phyloP scores from a whole-genome alignment of 2,329 filamentous ascomycete genomes.

The Colletotrichum musae region DNA sequence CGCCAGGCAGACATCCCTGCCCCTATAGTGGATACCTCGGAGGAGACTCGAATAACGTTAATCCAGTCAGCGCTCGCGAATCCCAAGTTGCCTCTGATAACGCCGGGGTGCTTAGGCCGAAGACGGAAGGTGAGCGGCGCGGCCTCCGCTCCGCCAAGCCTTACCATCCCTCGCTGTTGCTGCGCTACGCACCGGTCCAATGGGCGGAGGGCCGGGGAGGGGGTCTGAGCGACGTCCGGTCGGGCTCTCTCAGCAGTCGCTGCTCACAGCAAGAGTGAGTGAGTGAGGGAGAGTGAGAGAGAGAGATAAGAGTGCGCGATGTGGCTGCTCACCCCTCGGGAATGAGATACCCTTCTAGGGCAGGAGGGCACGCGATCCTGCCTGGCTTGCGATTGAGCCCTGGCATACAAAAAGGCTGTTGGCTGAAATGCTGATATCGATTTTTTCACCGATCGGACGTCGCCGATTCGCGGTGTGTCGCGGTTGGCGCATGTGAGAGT shows the following conservation, averaged over 20 bases:
- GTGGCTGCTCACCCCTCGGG: neutral
- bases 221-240: neutral
- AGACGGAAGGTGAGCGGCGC: slow-evolving; percentile 28
- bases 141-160: slow-evolving; percentile 21
- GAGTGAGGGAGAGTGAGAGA: neutral
- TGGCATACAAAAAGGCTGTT: no score
- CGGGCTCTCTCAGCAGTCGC: neutral
- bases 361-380: slow-evolving; percentile 30
- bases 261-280: neutral
- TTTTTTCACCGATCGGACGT: slow-evolving; percentile 12
- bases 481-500: neutral
- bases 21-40: slow-evolving; percentile 9
- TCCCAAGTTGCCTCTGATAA: slow-evolving; percentile 22
- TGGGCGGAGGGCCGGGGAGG: no score
- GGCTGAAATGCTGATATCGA: neutral
- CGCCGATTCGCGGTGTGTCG: slow-evolving; percentile 13
- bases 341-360: slow-evolving; percentile 30
- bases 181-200: neutral
- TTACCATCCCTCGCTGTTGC: neutral
- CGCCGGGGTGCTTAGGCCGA: slow-evolving; percentile 25
- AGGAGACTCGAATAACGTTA: slow-evolving; percentile 34
- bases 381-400: neutral
- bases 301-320: slow-evolving; percentile 2
- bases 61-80: slow-evolving; percentile 13
- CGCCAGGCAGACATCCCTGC: slow-evolving; percentile 12